These are phyloP conservation scores for Sonneratia caseolaris DNA, from an alignment of 345 rosid species.

Conservation along the genomic window DNA sequence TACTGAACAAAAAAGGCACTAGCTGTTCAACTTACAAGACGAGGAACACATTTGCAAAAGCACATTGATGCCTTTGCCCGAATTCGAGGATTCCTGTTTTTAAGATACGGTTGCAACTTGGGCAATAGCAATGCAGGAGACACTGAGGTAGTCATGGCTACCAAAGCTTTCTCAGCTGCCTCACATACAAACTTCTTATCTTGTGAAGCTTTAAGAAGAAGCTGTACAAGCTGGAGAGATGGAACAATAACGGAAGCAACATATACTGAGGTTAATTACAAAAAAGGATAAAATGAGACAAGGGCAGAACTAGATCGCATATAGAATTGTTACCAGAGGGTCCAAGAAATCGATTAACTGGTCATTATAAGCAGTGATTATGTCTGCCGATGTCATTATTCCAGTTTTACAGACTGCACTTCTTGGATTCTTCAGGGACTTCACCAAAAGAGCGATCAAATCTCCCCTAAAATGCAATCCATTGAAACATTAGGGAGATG, in stretches of 20 bases:
- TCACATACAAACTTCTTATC: constrained; percentile 96
- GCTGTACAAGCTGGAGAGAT: constrained; percentile 71
- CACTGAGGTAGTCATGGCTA: constrained; percentile 59
- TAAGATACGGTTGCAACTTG: constrained; percentile 76
- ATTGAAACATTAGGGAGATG: constrained; percentile 6
- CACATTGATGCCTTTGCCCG: constrained; percentile 89
- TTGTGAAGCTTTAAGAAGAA: constrained; percentile 91
- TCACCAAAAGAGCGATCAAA: constrained; percentile 65
- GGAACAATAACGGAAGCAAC: constrained; percentile 5
- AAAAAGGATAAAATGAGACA: background rate
- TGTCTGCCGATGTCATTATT: constrained; percentile 79
- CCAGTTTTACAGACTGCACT: constrained; percentile 96
- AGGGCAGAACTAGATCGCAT: background rate
- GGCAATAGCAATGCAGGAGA: constrained; percentile 55
- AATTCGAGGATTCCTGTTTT: constrained; percentile 77
- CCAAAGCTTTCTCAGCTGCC: constrained; percentile 85
- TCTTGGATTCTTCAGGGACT: constrained; percentile 92
- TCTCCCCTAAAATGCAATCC: constrained; percentile 35
- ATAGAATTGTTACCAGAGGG: constrained; percentile 45
- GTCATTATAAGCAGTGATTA: constrained; percentile 60
- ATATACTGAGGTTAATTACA: background rate
- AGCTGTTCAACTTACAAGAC: constrained; percentile 38
- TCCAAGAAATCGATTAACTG: constrained; percentile 62
- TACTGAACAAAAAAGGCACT: background rate
- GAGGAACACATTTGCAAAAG: constrained; percentile 72